These are phyloP conservation scores for Narthecium ossifragum DNA, from an alignment of 106 monocot species.

Conservation along the genomic window DNA sequence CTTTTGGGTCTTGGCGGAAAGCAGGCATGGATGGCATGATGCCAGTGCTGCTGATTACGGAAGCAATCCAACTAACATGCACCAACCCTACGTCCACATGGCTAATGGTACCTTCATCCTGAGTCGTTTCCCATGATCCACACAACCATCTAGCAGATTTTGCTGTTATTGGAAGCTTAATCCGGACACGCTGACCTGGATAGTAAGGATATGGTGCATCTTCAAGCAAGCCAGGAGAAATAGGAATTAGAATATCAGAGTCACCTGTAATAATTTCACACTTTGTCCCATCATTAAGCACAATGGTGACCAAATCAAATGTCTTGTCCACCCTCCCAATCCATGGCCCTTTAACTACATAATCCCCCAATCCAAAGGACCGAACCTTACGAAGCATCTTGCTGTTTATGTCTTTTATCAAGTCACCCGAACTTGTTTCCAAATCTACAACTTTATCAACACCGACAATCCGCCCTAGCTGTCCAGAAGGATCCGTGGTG, in stretches of 20 bases:
- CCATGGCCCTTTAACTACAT: slow-evolving; percentile 72
- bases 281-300: slow-evolving; percentile 65
- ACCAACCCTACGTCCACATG: slow-evolving; percentile 58
- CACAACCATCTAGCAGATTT: slow-evolving; percentile 64
- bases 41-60: slow-evolving; percentile 24
- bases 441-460: slow-evolving; percentile 67
- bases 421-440: slow-evolving; percentile 52
- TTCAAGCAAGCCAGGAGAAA: slow-evolving; percentile 38
- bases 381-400: slow-evolving; percentile 55
- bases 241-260: slow-evolving; percentile 32
- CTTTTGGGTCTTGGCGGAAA: slow-evolving; percentile 45
- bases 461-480: slow-evolving; percentile 66
- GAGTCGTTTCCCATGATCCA: slow-evolving; percentile 41
- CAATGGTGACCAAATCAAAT: slow-evolving; percentile 47
- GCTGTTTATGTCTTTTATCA: slow-evolving; percentile 54
- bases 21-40: slow-evolving; percentile 21
- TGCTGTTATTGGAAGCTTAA: slow-evolving; percentile 30
- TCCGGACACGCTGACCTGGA: slow-evolving; percentile 65
- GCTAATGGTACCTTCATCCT: slow-evolving; percentile 62
- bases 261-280: slow-evolving; percentile 58
- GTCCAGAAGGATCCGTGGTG: slow-evolving; percentile 55
- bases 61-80: slow-evolving; percentile 77
- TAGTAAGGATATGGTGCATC: slow-evolving; percentile 51
- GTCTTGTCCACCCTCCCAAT: slow-evolving; percentile 61
- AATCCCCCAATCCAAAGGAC: slow-evolving; percentile 57